Conservation (phyloP, 1,139 yeast genomes). For the Kodamaea fungicola region DNA sequence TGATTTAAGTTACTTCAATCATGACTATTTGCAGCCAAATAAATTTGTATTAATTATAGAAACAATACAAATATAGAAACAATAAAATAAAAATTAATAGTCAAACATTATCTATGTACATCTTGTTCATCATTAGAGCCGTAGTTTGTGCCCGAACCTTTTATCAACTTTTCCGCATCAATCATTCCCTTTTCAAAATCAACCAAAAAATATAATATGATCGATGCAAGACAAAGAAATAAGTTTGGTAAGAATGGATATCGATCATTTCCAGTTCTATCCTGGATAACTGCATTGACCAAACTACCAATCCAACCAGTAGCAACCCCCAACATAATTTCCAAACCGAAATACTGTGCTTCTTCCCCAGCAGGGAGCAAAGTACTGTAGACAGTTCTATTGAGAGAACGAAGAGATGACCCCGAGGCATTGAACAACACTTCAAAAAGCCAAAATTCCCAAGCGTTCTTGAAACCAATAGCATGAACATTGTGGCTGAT, state of each 20-base stretch:
- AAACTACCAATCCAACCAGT: constrained; percentile 45
- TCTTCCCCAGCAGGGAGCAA: constrained; percentile 42
- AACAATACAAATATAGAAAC: not conserved
- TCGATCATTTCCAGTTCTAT: constrained; percentile 36
- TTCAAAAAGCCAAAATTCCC: constrained; percentile 47
- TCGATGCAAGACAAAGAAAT: constrained; percentile 25
- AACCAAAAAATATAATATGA: constrained; percentile 22
- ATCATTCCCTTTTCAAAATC: constrained; percentile 36
- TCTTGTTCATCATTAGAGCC: not conserved
- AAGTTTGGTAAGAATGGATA: constrained; percentile 40
- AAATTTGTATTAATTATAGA: too few species aligned
- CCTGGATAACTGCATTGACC: constrained; percentile 41
- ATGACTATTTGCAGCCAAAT: not conserved
- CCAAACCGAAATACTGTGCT: constrained; percentile 45
- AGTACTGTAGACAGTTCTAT: constrained; percentile 37
- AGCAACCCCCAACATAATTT: constrained; percentile 40
- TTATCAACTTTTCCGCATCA: constrained; percentile 17
- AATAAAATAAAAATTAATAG: not conserved
- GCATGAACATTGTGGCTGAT: constrained; percentile 17
- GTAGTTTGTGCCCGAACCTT: not conserved
- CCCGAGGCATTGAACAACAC: constrained; percentile 34
- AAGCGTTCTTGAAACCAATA: constrained; percentile 41
- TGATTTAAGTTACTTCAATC: too few species aligned
- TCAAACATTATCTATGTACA: not conserved
- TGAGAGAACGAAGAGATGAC: constrained; percentile 36